phyloP scores from a whole-genome alignment of 768 basidiomycete genomes.

The Pleurotus eryngii region DNA sequence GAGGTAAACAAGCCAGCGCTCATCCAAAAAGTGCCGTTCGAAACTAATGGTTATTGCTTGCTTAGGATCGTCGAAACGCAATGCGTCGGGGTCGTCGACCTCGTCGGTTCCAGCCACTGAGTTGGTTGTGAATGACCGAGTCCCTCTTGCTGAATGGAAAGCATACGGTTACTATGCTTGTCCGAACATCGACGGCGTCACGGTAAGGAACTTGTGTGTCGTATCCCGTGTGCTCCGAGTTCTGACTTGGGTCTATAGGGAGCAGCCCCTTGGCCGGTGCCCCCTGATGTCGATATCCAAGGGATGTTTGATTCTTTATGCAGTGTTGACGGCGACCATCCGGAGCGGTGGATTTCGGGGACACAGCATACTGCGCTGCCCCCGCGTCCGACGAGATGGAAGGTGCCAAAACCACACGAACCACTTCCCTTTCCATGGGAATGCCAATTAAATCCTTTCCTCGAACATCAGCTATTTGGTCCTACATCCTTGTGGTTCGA shows the following conservation, averaged over 20 bases:
- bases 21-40: too few relatives aligned
- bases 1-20: neutral
- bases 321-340: conserved; percentile 31
- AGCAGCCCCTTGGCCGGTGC: conserved; percentile 18
- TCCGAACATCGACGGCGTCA: conserved; percentile 37
- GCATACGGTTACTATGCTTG: conserved; percentile 54
- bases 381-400: conserved; percentile 45
- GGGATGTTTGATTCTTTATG: conserved; percentile 30
- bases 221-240: neutral
- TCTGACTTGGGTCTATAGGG: neutral
- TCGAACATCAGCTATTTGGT: conserved; percentile 40
- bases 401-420: conserved; percentile 32
- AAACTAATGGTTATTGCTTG: neutral
- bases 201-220: conserved; percentile 39
- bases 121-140: neutral
- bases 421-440: conserved; percentile 45
- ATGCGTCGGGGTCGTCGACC: neutral
- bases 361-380: conserved; percentile 47
- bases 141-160: conserved; percentile 44
- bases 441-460: conserved; percentile 55
- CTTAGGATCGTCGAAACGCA: conserved; percentile 2
- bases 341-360: conserved; percentile 48
- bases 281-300: conserved; percentile 20
- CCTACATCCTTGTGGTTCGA: conserved; percentile 47
- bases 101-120: neutral